These are phyloP conservation scores for Aspergillus mulundensis DNA, from an alignment of 495 filamentous ascomycete species.

Conservation along the genomic window DNA sequence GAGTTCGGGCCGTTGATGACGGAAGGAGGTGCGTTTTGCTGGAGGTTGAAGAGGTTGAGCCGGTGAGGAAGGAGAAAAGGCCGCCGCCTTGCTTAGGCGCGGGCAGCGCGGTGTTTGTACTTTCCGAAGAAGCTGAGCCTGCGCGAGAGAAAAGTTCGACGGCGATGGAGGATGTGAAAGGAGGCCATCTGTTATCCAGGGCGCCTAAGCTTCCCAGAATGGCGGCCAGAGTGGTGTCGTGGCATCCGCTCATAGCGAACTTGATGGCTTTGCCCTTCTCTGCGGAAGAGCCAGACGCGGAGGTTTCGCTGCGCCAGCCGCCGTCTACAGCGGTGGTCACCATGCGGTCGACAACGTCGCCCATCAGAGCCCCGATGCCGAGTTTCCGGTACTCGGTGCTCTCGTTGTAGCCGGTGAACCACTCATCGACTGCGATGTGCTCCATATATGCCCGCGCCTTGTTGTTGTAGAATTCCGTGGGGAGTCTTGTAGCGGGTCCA, in stretches of 20 bases:
- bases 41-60: conserved; percentile 17
- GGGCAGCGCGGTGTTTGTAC: conserved; percentile 3
- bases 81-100: conserved; percentile 16
- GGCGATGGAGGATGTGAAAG: conserved; percentile 86
- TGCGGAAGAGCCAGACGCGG: conserved; percentile 43
- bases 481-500: conserved; percentile 71
- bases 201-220: conserved; percentile 75
- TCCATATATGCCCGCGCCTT: conserved; percentile 69
- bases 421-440: conserved; percentile 81
- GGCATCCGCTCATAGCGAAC: conserved; percentile 78
- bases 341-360: conserved; percentile 84
- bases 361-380: conserved; percentile 79
- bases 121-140: not conserved
- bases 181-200: conserved; percentile 78
- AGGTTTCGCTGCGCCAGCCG: conserved; percentile 51
- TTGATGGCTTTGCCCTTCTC: conserved; percentile 54
- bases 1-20: conserved; percentile 33
- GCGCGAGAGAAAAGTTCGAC: conserved; percentile 76
- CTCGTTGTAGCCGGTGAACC: conserved; percentile 85
- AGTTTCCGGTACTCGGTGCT: conserved; percentile 78
- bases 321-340: conserved; percentile 63
- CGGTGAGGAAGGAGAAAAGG: conserved; percentile 32
- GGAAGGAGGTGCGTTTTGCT: conserved; percentile 18
- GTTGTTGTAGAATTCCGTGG: conserved; percentile 81
- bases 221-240: conserved; percentile 88